Base-by-base conservation (phyloP, 2,329 filamentous ascomycete genomes). In the Cladobotryum mycophilum region DNA sequence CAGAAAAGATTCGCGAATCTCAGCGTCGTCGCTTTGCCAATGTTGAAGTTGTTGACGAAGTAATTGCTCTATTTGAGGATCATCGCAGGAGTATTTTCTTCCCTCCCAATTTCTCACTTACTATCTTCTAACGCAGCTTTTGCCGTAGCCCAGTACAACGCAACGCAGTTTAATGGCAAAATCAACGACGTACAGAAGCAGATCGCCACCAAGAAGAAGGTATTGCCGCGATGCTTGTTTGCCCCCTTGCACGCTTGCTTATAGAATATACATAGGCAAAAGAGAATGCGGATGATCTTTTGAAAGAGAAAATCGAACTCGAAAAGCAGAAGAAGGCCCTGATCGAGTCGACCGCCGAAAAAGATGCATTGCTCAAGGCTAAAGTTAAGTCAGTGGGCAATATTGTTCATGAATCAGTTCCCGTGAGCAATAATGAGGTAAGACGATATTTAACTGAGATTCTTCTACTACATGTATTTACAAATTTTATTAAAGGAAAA, bases 121-220 rank as follows among this genome's bases (percentile, higher is more conserved):
- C 15, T 17, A n/a, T 15, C 17, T 7, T 18, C 51, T 54, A 22
- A 51, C 35, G 12, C 25, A n/a, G 20, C 20, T 3, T 6, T 17
- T 25, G 12, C n/a, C 41, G 18, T 41, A 70, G 68, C 86, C 48
- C 81, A 88, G 54, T 93, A 92, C 65, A 82, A 80, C 49, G 87
- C 84, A 7, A 89, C 85, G 17, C 89, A 95, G 68, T 80, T 93
- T 60, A 86, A 86, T 58, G 84, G 83, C 61, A 84, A 88, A 73
- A 91, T 96, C 70, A 97, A 97, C 72, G 84, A 81, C 17, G 80
- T 89, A 30, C 88, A 95, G 68, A 96, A 95, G 72, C 83, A 90
- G 67, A 95, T 97, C 65, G 89, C 88, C 15, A 75, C 81, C 63
- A 95, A 92, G 78, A 96, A 95, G 76, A 96, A 95, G 84, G 84